Evolutionary conservation across 371 early-diverging fungal species (phyloP), one percentile per base, ranked within the genome.

Genomic region (Mucor circinelloides): DNA sequence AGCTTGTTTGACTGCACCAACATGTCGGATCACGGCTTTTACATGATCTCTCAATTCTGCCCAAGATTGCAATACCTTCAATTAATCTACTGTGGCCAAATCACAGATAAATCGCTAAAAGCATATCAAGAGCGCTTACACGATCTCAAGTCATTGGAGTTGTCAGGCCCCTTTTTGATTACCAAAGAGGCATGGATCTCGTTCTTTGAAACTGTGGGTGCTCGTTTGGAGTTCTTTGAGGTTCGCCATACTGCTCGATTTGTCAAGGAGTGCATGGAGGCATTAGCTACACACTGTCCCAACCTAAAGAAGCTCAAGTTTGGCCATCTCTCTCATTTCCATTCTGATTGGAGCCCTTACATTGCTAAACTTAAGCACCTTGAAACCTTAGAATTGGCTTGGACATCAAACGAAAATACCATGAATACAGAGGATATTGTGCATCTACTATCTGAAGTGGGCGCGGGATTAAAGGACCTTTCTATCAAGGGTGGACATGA

Each of bases 1-100:
- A 66, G 79, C 12, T 80, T 97, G 15, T 95, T 89, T 75, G 97
- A 97, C 63, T 94, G 94, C 67, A 90, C 96, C 7, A 78, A 85
- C 9, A 80, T 96, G 38, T 80, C 82, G 25, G 83, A 82, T 1
- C 63, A 61, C 9, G 88, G 82, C 1, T 70, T 95, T 3, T 62
- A 66, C 19, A 83, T 82, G 58, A 83, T 96, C 48, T 84, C 90
- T 2, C 73, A 83, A n/a, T 80, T 90, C 60, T 91, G 91, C 56
- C 87, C 90, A 10, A 78, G 76, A 31, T 59, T 93, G 15, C 76
- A 81, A 42, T 65, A 64, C 0, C 77, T 96, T 25, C 79, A 86
- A 17, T 82, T 96, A 52, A 81, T 84, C 44, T 86, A 90, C 46
- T 95, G 97, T 66, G 97, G 97, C 0, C 87, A 89, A 8, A 87